Percentiles rank a stretch among this genome's conserved stretches.
Evolutionary conservation across 306 rosid species (phyloP).

Genomic region (Medicago arabica): DNA sequence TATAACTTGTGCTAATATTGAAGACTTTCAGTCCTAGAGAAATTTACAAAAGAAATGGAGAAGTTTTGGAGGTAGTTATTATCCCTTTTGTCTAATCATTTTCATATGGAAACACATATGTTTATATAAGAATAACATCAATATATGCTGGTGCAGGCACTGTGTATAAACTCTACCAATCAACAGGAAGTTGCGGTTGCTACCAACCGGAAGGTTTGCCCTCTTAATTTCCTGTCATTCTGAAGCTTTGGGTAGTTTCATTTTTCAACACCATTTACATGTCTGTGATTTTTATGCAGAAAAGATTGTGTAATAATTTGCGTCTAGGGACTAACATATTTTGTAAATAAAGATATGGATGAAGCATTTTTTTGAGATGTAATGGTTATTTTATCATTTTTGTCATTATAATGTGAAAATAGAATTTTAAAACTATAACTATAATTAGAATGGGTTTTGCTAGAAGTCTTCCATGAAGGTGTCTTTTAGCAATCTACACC

Average conservation of each 20-base stretch:
- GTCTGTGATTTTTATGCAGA: conserved; percentile 1
- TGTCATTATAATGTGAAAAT: background rate
- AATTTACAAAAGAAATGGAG: conserved; percentile 86
- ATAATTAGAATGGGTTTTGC: too few relatives aligned
- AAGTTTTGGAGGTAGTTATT: conserved; percentile 84
- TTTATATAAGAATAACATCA: conserved; percentile 36
- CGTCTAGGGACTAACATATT: conserved; percentile 1
- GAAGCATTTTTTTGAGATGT: conserved; percentile 14
- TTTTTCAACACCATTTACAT: conserved; percentile 13
- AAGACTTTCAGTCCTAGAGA: conserved; percentile 70
- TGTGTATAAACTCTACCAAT: conserved; percentile 76
- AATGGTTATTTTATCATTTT: background rate
- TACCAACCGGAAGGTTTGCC: conserved; percentile 73
- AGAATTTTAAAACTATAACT: background rate
- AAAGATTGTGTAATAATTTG: conserved; percentile 22
- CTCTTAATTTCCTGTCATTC: conserved; percentile 29
- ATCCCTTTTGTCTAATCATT: conserved; percentile 35
- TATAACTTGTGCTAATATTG: conserved; percentile 38
- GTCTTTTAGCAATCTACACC: too few relatives aligned
- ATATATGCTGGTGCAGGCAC: conserved; percentile 71
- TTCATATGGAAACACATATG: conserved; percentile 6
- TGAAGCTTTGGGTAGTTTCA: conserved; percentile 29
- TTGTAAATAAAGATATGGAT: conserved; percentile 6
- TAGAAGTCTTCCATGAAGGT: too few relatives aligned
- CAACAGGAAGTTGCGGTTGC: conserved; percentile 83